These are phyloP conservation scores for Physocladia obscura DNA, from an alignment of 192 early-diverging fungal species.

Conservation along the genomic window DNA sequence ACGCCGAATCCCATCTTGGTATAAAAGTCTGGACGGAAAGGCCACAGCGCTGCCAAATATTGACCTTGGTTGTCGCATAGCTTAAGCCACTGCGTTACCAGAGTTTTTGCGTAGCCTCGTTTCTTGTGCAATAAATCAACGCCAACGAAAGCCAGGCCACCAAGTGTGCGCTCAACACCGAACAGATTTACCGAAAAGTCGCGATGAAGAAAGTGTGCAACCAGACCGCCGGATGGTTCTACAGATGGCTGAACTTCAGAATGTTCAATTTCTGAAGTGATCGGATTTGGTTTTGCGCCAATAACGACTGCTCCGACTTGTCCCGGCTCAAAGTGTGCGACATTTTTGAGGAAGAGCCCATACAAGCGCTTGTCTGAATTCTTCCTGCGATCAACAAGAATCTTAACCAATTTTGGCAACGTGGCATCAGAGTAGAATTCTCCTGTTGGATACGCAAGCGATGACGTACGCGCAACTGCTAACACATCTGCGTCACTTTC, in stretches of 20 bases:
- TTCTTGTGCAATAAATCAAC: slow-evolving; percentile 25
- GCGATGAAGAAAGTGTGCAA: slow-evolving; percentile 8
- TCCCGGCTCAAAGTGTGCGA: background rate
- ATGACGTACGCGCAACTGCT: background rate
- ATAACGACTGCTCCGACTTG: background rate
- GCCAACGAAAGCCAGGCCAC: slow-evolving; percentile 1
- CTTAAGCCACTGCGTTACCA: slow-evolving; percentile 6
- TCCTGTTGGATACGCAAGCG: background rate
- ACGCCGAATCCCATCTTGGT: slow-evolving; percentile 18
- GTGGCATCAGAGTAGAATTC: background rate
- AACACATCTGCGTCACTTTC: background rate
- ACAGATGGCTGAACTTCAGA: background rate
- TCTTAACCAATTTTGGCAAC: background rate
- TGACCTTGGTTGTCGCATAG: background rate
- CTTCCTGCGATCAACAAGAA: background rate
- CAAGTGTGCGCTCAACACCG: background rate
- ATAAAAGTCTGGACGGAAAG: slow-evolving; percentile 26
- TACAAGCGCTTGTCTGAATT: background rate
- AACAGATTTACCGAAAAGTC: slow-evolving; percentile 1
- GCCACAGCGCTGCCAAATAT: slow-evolving; percentile 1
- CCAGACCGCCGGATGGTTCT: background rate
- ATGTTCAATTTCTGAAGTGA: background rate
- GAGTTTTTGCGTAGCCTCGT: slow-evolving; percentile 1
- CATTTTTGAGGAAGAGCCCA: background rate
- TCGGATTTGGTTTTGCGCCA: background rate